Conservation (phyloP, 345 rosid species). For the Salix caprea region DNA sequence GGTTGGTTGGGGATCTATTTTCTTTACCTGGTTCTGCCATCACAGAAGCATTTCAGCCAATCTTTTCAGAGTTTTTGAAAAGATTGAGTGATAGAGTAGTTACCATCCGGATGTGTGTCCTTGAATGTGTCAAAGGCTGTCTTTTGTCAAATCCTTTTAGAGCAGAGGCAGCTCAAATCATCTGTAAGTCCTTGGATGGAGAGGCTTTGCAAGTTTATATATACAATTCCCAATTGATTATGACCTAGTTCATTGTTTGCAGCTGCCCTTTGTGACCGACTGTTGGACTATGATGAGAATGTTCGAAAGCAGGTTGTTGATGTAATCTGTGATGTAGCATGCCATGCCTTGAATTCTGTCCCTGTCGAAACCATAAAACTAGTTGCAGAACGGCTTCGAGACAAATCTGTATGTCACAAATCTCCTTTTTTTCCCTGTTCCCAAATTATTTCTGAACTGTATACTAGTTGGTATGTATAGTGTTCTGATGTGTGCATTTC, state of each 20-base stretch:
- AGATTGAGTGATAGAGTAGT: constrained; percentile 92
- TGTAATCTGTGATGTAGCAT: constrained; percentile 80
- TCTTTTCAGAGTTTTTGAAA: constrained; percentile 85
- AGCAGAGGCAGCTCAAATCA: constrained; percentile 73
- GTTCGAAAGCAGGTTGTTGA: constrained; percentile 92
- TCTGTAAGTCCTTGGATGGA: constrained; percentile 47
- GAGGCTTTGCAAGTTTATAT: constrained; percentile 11
- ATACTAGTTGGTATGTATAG: constrained; percentile 10
- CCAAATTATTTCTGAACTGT: constrained; percentile 12
- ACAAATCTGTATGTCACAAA: constrained; percentile 72
- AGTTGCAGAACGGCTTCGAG: constrained; percentile 88
- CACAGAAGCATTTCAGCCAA: constrained; percentile 67
- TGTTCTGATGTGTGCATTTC: background rate
- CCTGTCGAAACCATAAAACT: constrained; percentile 72
- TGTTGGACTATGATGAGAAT: constrained; percentile 94
- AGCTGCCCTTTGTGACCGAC: constrained; percentile 96
- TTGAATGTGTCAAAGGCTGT: constrained; percentile 78
- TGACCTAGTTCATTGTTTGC: constrained; percentile 23
- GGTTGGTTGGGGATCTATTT: constrained; percentile 82
- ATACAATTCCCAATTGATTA: constrained; percentile 15
- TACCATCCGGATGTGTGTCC: constrained; percentile 77
- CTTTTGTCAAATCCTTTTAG: constrained; percentile 67
- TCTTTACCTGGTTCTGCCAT: constrained; percentile 63
- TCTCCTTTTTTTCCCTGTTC: constrained; percentile 16
- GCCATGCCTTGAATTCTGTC: constrained; percentile 53